Conservation (phyloP, 139 green algal species). For the Coelastrella sp. region DNA sequence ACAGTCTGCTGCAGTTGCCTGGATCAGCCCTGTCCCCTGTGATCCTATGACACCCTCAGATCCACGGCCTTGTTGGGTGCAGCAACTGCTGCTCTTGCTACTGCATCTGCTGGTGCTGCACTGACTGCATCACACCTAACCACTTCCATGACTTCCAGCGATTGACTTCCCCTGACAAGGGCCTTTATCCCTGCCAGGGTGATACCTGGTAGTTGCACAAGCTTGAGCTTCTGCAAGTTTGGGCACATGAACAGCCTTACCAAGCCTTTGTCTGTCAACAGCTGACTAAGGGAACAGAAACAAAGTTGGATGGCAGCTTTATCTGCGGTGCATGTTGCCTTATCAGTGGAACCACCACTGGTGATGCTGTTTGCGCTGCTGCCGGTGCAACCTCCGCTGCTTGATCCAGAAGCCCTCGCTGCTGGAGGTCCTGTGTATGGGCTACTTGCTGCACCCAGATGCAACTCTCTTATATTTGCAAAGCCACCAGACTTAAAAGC, state of each 20-base stretch:
- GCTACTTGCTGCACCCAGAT: conserved; percentile 1
- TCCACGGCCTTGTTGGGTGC: conserved; percentile 11
- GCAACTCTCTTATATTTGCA: conserved; percentile 3
- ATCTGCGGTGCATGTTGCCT: no score
- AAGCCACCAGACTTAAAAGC: background rate
- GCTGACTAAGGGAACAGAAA: background rate
- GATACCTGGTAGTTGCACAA: conserved; percentile 21
- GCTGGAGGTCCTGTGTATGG: background rate
- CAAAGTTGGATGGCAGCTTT: no score
- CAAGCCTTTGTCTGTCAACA: conserved; percentile 42
- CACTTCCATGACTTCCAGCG: background rate
- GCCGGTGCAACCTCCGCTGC: no score
- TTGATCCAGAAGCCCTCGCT: no score
- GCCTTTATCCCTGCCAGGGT: conserved; percentile 43
- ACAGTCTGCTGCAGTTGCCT: background rate
- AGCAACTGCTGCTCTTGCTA: background rate
- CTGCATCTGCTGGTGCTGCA: conserved; percentile 24
- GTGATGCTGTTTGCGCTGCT: no score
- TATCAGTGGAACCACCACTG: no score
- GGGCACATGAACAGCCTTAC: conserved; percentile 43
- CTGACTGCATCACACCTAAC: background rate
- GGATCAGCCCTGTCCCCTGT: background rate
- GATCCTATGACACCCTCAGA: conserved; percentile 12
- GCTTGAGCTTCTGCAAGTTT: conserved; percentile 8
- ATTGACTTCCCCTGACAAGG: conserved; percentile 12